A percentile compares a stretch with the other conserved stretches of the same genome.
Evolutionary conservation across 2,329 filamentous ascomycete genomes (phyloP).

Genomic region (Lecanicillium sp.): DNA sequence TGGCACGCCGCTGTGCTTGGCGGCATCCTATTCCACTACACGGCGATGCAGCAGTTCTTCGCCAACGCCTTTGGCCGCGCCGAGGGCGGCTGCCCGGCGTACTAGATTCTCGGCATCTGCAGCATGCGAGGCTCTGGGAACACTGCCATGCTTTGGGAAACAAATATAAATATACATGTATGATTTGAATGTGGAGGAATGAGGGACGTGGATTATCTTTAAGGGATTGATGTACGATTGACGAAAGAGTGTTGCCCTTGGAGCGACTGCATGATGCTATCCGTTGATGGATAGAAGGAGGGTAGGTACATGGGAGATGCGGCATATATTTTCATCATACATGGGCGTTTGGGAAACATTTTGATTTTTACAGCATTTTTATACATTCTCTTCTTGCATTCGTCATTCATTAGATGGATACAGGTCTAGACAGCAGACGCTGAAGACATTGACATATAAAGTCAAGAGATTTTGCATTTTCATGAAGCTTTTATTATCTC

Average conservation of each 20-base stretch:
- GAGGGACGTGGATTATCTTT: background rate
- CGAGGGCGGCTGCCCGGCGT: slow-evolving; percentile 50
- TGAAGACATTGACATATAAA: no score
- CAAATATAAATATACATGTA: background rate
- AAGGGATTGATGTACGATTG: slow-evolving; percentile 1
- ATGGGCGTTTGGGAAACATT: slow-evolving; percentile 8
- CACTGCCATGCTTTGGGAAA: no score
- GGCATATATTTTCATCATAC: slow-evolving; percentile 11
- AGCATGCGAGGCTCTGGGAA: background rate
- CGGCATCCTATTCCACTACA: slow-evolving; percentile 95
- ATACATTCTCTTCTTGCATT: slow-evolving; percentile 1
- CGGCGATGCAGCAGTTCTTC: slow-evolving; percentile 94
- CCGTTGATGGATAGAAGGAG: background rate
- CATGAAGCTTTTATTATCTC: no score
- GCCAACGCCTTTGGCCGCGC: slow-evolving; percentile 67
- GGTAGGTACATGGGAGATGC: background rate
- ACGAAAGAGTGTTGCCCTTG: background rate
- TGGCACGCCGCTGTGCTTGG: slow-evolving; percentile 95
- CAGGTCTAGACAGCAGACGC: background rate
- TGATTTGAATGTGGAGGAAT: background rate
- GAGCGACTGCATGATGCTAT: background rate
- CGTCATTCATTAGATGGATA: slow-evolving; percentile 3
- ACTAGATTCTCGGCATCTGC: slow-evolving; percentile 26
- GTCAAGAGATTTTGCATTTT: no score
- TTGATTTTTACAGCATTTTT: background rate